Evolutionary conservation across 768 basidiomycete genomes (phyloP).

Genomic region (Tulasnella sp.): DNA sequence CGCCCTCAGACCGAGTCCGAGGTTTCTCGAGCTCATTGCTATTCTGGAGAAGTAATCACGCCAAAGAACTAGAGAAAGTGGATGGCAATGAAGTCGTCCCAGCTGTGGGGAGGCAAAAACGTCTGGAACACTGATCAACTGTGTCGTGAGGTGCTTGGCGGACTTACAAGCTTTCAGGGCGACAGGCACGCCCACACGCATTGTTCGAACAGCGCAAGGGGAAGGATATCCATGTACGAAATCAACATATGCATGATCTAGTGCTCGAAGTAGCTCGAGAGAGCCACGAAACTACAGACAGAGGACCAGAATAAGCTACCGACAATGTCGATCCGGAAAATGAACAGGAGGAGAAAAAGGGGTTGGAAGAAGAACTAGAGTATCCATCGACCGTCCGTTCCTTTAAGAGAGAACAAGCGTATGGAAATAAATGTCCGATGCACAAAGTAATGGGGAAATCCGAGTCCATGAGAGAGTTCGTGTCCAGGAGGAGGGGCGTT

Average conservation of each 20-base stretch:
- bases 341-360: background rate
- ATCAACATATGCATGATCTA: background rate
- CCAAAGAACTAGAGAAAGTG: background rate
- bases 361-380: background rate
- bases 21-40: background rate
- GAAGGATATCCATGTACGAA: background rate
- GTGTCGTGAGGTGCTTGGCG: background rate
- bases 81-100: background rate
- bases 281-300: background rate
- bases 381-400: conserved; percentile 1
- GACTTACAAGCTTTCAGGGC: background rate
- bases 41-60: background rate
- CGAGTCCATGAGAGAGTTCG: background rate
- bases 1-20: background rate
- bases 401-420: background rate
- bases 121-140: background rate
- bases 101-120: background rate
- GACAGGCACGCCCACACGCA: background rate
- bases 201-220: background rate
- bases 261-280: background rate
- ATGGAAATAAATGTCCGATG: background rate
- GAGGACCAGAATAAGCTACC: background rate
- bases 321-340: background rate
- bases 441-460: background rate
- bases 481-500: background rate